Evolutionary conservation across 495 filamentous ascomycete species (phyloP).

Genomic region (Hamigera avellanea): DNA sequence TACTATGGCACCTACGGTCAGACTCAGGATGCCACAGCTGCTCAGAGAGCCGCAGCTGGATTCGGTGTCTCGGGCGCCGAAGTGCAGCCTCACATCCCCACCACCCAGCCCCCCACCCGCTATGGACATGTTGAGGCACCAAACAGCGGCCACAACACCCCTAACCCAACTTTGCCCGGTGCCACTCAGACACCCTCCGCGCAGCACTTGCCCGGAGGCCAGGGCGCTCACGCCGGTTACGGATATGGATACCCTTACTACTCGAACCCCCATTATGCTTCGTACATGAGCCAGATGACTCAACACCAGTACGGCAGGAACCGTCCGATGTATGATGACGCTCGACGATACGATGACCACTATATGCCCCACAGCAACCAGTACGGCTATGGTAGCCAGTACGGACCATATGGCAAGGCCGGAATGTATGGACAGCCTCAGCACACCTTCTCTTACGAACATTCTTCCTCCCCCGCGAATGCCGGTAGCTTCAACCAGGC

Average conservation of each 20-base stretch:
- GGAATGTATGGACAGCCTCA: slow-evolving; percentile 73
- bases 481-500: slow-evolving; percentile 57
- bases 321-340: slow-evolving; percentile 46
- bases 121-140: slow-evolving; percentile 66
- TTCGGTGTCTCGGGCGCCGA: slow-evolving; percentile 67
- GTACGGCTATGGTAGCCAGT: slow-evolving; percentile 60
- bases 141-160: slow-evolving; percentile 78
- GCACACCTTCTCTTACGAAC: slow-evolving; percentile 68
- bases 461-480: slow-evolving; percentile 64
- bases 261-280: slow-evolving; percentile 64
- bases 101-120: slow-evolving; percentile 53
- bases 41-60: slow-evolving; percentile 49
- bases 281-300: slow-evolving; percentile 63
- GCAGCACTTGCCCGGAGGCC: slow-evolving; percentile 49
- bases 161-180: slow-evolving; percentile 64
- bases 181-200: slow-evolving; percentile 52
- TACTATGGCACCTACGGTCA: slow-evolving; percentile 71
- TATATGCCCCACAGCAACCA: slow-evolving; percentile 45
- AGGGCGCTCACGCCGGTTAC: slow-evolving; percentile 37
- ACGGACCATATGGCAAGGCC: slow-evolving; percentile 66
- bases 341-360: slow-evolving; percentile 41
- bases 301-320: slow-evolving; percentile 40
- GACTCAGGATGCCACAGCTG: slow-evolving; percentile 62
- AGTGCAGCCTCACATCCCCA: slow-evolving; percentile 62
- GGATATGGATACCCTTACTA: slow-evolving; percentile 72